A percentile compares a stretch with the other conserved stretches of the same genome.
phyloP scores from a whole-genome alignment of 495 filamentous ascomycete genomes.

The Neurospora sp. region DNA sequence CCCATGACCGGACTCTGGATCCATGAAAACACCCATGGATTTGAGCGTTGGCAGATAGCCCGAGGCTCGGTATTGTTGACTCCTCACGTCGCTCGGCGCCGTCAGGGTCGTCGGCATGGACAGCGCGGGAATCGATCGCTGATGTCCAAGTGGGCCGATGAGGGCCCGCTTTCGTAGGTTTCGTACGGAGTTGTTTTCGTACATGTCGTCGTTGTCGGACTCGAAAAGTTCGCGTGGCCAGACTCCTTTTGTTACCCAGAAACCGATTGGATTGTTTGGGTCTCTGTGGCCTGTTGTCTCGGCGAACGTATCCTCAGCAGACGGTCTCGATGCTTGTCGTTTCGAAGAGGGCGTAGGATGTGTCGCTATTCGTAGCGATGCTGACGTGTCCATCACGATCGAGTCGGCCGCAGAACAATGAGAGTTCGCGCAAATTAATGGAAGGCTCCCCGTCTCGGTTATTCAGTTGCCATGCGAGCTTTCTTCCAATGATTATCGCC shows the following conservation, averaged over 20 bases:
- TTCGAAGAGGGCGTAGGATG: background rate
- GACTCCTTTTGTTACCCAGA: background rate
- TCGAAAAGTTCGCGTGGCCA: background rate
- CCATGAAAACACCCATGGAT: conserved; percentile 34
- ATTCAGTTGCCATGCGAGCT: too few species aligned
- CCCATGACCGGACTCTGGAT: conserved; percentile 13
- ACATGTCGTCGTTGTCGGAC: background rate
- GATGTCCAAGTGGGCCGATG: too few species aligned
- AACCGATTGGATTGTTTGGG: background rate
- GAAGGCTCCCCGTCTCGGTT: too few species aligned
- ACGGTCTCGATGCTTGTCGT: background rate
- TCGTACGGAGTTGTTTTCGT: too few species aligned
- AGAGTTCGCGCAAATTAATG: too few species aligned
- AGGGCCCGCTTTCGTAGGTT: too few species aligned
- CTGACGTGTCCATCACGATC: too few species aligned
- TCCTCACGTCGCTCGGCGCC: conserved; percentile 16
- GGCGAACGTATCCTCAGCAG: background rate
- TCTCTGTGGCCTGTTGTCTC: background rate
- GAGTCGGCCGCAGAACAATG: too few species aligned
- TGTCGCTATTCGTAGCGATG: too few species aligned
- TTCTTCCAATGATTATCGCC: too few species aligned
- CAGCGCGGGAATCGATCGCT: background rate
- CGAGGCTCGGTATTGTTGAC: conserved; percentile 24
- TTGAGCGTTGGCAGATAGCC: conserved; percentile 24
- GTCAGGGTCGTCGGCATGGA: background rate